phyloP scores from a whole-genome alignment of 768 basidiomycete species.

The Mycena vulgaris region DNA sequence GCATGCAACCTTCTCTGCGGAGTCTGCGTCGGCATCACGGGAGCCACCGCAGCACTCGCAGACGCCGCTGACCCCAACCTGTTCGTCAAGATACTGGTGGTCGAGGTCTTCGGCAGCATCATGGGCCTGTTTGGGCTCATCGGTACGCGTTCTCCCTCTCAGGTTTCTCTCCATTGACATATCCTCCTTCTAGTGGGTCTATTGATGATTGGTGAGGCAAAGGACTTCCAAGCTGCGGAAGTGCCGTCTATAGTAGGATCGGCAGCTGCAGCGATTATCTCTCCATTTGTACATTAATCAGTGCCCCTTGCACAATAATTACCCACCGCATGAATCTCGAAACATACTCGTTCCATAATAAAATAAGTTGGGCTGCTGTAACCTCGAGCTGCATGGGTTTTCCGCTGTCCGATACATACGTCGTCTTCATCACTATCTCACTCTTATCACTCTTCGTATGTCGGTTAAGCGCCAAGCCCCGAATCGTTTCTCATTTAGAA shows the following conservation, averaged over 20 bases:
- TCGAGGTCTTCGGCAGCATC: conserved; percentile 95
- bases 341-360: not conserved
- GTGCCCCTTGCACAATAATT: conserved; percentile 7
- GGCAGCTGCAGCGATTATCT: conserved; percentile 52
- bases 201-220: conserved; percentile 80
- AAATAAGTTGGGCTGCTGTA: too few relatives aligned
- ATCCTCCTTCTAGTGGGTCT: conserved; percentile 75
- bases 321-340: not conserved
- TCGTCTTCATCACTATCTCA: too few relatives aligned
- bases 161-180: conserved; percentile 10
- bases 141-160: conserved; percentile 65
- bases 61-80: conserved; percentile 96
- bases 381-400: too few relatives aligned
- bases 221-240: conserved; percentile 66
- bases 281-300: conserved; percentile 56
- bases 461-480: too few relatives aligned
- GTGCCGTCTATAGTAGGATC: conserved; percentile 45
- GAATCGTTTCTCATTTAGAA: too few relatives aligned
- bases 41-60: conserved; percentile 94
- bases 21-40: conserved; percentile 93
- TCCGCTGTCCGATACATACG: too few relatives aligned
- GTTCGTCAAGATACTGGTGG: conserved; percentile 97
- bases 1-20: conserved; percentile 96
- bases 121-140: conserved; percentile 95
- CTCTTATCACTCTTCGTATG: too few relatives aligned